These are phyloP conservation scores for Pelargonium australe DNA, from an alignment of 441 rosid genomes.

Conservation along the genomic window DNA sequence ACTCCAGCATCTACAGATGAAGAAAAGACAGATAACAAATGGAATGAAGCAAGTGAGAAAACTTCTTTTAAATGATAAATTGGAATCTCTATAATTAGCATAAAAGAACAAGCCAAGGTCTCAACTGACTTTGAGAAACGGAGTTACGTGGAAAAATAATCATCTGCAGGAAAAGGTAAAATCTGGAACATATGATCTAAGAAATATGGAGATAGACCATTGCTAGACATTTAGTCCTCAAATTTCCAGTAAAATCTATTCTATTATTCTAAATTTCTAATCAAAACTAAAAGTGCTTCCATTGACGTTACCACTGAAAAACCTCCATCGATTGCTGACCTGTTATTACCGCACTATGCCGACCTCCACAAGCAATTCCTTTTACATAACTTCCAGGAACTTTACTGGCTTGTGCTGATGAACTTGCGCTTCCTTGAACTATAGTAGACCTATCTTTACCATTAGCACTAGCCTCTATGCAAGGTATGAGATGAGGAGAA, in stretches of 20 bases:
- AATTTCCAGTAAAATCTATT: neutral
- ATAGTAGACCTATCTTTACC: slow-evolving; percentile 47
- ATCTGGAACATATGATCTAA: neutral
- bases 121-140: neutral
- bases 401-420: slow-evolving; percentile 50
- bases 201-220: neutral
- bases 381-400: slow-evolving; percentile 82
- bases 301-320: neutral
- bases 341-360: slow-evolving; percentile 83
- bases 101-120: neutral
- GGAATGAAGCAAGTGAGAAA: neutral
- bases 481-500: slow-evolving; percentile 82
- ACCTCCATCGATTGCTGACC: slow-evolving; percentile 22
- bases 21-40: neutral
- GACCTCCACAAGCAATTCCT: slow-evolving; percentile 87
- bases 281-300: neutral
- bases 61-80: neutral
- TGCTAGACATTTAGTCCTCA: neutral
- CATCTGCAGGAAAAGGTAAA: neutral
- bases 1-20: neutral
- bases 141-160: neutral
- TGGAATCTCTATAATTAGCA: neutral
- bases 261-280: neutral
- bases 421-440: slow-evolving; percentile 41
- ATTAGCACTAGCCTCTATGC: slow-evolving; percentile 53